These are phyloP conservation scores for Aeschynomene evenia DNA, from an alignment of 306 rosid genomes.

Conservation along the genomic window DNA sequence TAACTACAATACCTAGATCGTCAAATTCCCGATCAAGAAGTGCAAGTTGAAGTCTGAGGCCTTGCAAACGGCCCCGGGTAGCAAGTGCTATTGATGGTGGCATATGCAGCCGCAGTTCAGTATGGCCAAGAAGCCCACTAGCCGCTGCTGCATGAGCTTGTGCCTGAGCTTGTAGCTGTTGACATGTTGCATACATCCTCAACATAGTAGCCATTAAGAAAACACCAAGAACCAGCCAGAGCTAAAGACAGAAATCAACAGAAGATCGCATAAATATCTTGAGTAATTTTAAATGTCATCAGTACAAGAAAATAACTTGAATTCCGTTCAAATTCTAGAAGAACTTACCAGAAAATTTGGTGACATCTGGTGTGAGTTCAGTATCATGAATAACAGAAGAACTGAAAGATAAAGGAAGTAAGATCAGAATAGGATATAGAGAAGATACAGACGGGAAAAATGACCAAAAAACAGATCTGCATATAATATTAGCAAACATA, in stretches of 20 bases:
- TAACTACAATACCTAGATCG: conserved; percentile 60
- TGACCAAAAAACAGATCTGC: not conserved
- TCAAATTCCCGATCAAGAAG: conserved; percentile 98
- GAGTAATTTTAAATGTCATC: conserved; percentile 6
- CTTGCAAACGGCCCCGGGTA: conserved; percentile 88
- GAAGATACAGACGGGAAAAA: not conserved
- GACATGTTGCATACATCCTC: conserved; percentile 98
- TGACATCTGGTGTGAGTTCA: conserved; percentile 93
- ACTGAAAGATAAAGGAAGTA: conserved; percentile 49
- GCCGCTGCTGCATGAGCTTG: conserved; percentile 90
- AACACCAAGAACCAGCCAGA: conserved; percentile 96
- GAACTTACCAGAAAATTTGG: conserved; percentile 84
- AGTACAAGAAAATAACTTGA: not conserved
- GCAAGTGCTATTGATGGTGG: conserved; percentile 89
- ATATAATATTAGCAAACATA: conserved; percentile 4
- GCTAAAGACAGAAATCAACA: conserved; percentile 43
- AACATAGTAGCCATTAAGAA: conserved; percentile 93
- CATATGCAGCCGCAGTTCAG: conserved; percentile 86
- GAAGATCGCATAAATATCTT: not conserved
- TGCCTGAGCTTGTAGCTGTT: conserved; percentile 96
- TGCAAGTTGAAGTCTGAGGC: conserved; percentile 97
- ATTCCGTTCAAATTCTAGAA: conserved; percentile 17
- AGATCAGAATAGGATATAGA: not conserved
- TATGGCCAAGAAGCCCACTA: conserved; percentile 85
- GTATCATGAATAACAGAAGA: conserved; percentile 83